Evolutionary conservation across 495 filamentous ascomycete genomes (phyloP), one percentile per base, ranked within the genome.

Genomic region (Cenococcum geophilum): DNA sequence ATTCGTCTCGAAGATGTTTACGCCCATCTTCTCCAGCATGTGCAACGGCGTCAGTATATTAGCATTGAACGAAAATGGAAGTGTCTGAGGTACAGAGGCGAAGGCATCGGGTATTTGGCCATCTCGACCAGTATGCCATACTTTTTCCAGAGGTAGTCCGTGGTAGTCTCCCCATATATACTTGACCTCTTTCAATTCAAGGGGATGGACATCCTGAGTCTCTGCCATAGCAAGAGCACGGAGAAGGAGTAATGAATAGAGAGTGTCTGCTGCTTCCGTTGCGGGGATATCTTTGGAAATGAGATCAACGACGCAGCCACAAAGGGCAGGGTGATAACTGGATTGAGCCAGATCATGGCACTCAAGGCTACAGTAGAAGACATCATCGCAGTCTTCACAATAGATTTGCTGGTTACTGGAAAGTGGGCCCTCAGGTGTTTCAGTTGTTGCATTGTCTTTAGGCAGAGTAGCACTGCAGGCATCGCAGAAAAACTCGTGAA

Each of bases 81-180:
- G 83, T 0, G 85, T 87, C 76, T 53, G 76, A 62, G 60, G 80
- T 75, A 52, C 75, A 64, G 62, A 76, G 66, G 59, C 42, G 71
- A 68, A 60, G 67, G 56, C 42, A 74, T 73, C 14, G 74, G 71
- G 4, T 25, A 54, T 21, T n/a, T 56, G 23, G 16, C 35, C 64
- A 8, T 58, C 16, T 34, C 35, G n/a, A 34, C 61, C 57, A 9
- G 32, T 23, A 21, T 63, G 27, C 60, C 53, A 63, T 25, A 54
- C n/a, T 12, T 64, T 22, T 1, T 58, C 18, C 11, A 71, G 43
- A 18, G 65, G 40, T 22, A 67, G 32, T 34, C 43, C 42, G 50
- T 70, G 59, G 72, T 85, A 88, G 70, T 86, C 93, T n/a, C 92
- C 95, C 86, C 95, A 97, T 60, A 97, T 92, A 74, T 91, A 96